Conservation (phyloP, 23 red algal species). For the Cyanidiococcus yangmingshanensis region DNA sequence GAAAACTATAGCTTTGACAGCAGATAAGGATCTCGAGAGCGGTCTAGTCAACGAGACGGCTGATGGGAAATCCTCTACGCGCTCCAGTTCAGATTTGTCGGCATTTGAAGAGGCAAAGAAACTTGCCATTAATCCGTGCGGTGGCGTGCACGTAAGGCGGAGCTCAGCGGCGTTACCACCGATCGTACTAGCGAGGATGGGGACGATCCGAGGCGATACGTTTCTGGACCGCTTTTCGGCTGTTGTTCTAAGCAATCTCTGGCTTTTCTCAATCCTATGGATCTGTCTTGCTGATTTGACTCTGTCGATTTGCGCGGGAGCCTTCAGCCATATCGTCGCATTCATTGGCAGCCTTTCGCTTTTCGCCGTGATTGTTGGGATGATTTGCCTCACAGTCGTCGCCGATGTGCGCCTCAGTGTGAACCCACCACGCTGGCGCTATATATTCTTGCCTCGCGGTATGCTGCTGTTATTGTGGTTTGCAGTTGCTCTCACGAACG, state of each 20-base stretch:
- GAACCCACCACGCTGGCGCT: constrained; percentile 11
- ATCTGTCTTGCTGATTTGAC: constrained; percentile 13
- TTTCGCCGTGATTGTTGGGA: neutral
- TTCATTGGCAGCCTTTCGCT: constrained; percentile 13
- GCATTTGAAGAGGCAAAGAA: neutral
- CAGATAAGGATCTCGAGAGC: neutral
- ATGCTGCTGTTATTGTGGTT: constrained; percentile 9
- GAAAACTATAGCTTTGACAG: neutral
- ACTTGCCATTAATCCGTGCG: too few relatives aligned
- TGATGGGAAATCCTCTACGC: neutral
- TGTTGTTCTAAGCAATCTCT: constrained; percentile 6
- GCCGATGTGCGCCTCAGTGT: constrained; percentile 2
- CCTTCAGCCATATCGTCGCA: constrained; percentile 1
- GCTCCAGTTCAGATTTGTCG: neutral
- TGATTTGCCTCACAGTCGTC: neutral
- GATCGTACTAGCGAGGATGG: neutral
- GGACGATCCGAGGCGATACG: neutral
- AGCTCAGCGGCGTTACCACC: neutral
- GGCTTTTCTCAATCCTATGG: constrained; percentile 18
- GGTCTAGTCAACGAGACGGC: neutral
- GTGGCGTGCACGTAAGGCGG: neutral
- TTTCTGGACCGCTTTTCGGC: constrained; percentile 9
- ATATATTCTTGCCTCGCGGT: neutral
- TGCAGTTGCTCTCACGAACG: constrained; percentile 11
- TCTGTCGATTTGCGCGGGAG: neutral